Base-by-base conservation (phyloP, 2,329 filamentous ascomycete species). In the Clonostachys rhizophaga region DNA sequence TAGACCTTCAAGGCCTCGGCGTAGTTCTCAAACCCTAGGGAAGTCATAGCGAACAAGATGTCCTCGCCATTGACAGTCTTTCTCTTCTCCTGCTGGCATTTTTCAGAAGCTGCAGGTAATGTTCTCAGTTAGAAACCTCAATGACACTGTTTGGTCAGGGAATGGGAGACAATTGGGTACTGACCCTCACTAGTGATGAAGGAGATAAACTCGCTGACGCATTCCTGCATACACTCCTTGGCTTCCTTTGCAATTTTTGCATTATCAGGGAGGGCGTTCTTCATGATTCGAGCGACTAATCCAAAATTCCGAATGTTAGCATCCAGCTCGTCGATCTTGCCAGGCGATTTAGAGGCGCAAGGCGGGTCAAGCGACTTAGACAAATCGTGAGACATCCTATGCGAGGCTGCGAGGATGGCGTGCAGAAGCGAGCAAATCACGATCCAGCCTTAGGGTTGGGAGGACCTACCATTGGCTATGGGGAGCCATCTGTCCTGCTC, bases 161-260 rank as follows among this genome's bases (percentile, higher is more conserved):
- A 20, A 18, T n/a, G 14, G 30, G 30, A 18, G 12, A 6, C 13
- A 17, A 14, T 17, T 42, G 5, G 18, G 13, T 14, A 74, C 87
- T 64, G 68, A 96, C 94, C 94, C 79, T 99, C 94, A 68, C 92
- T 97, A 35, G 94, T 99, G 65, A 99, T 97, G 77, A 99, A 99
- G 7, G 90, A 96, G 75, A 99, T 99, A 70, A 99, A 99, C 72
- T 99, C 94, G 83, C 91, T 96, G 49, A 99, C 94, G 64, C 94
- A 99, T 70, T 99, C 94, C 69, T 99, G 94, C 94, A 99, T 97
- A 72, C 94, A 99, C 67, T 99, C 94, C 69, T 99, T 99, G 47
- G 94, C 94, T 66, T 99, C 94, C 66, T 99, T 99, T 50, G 91
- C 91, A 52, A 99, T 99, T 72, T 99, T 99, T 57, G 94, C 94